Evolutionary conservation across 345 rosid species (phyloP).

Genomic region (Hypericum androsaemum): DNA sequence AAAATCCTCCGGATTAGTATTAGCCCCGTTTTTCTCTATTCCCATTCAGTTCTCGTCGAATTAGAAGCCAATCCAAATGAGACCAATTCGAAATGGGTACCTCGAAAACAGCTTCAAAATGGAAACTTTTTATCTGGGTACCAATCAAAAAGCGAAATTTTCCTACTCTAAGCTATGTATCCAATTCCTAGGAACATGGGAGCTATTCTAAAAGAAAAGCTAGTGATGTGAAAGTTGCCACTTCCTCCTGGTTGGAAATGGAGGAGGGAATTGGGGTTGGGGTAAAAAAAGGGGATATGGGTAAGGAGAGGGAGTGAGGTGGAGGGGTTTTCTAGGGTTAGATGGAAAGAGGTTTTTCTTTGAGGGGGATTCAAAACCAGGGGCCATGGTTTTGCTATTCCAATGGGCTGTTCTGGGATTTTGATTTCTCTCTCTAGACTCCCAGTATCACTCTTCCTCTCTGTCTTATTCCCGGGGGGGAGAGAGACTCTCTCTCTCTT

Average conservation of each 20-base stretch:
- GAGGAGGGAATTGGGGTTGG: not conserved
- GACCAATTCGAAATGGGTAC: not conserved
- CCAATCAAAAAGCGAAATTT: not conserved
- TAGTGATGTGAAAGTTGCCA: constrained; percentile 16
- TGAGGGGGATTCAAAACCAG: constrained; percentile 48
- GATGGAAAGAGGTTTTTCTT: constrained; percentile 16
- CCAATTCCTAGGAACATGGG: not conserved
- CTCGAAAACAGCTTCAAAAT: too few species aligned
- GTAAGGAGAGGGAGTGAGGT: constrained; percentile 5
- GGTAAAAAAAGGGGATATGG: constrained; percentile 8
- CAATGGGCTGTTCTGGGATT: constrained; percentile 45
- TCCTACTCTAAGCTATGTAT: not conserved
- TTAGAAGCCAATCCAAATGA: not conserved
- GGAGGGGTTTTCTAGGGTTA: constrained; percentile 12
- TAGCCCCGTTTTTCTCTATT: constrained; percentile 35
- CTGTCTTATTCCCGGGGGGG: too few species aligned
- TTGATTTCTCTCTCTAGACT: too few species aligned
- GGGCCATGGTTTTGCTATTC: constrained; percentile 42
- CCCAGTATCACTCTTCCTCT: too few species aligned
- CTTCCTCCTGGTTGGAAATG: not conserved
- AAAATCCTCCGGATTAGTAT: constrained; percentile 29
- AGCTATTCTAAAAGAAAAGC: constrained; percentile 1
- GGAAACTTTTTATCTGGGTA: too few species aligned
- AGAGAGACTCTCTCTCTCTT: too few species aligned
- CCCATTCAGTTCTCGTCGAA: constrained; percentile 38